Base-by-base conservation (phyloP, 371 early-diverging fungal species). In the Lichtheimia corymbifera region DNA sequence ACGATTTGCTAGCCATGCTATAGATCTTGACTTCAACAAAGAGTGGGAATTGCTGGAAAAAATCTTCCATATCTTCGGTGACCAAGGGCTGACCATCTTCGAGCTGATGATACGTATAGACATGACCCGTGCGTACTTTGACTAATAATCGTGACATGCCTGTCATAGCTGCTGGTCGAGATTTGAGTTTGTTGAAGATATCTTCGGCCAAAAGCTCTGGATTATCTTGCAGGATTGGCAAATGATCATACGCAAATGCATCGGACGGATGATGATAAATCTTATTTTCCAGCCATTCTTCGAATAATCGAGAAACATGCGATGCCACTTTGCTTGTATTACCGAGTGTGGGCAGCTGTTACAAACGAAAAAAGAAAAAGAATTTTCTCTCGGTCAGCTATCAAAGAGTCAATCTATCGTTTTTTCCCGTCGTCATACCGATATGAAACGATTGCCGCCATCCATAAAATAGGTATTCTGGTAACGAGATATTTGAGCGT, bases 391-490 rank as follows among this genome's bases (percentile, higher is more conserved):
- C 35, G 35, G 35, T 35, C 35, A 35, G 35, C 9, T 35, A 35
- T 35, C 35, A 35, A 9, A 0, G 35, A 35, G 35, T 35, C 35
- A 35, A 35, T 35, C 35, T 35, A 9, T 35, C 35, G 35, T 35
- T 11, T 11, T 35, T 35, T 35, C 9, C 11, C 35, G 2, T 35
- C 9, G 58, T 70, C 64, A 25, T 58, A 58, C 59, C 59, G 59
- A 58, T 51, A 73, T 73, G 28, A 73, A 73, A 35, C 71, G 52
- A 35, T 63, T 61, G 11, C 68, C 70, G 22, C 74, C 74, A 56
- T 73, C 74, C 60, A 73, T 66, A 50, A 73, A 73, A 47, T 73
- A 73, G 5, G 71, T 73, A 50, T 67, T 70, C 43, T 61, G 64
- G 17, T 58, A 50, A 25, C 59, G 59, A 47, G 59, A 58, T 49